phyloP scores from a whole-genome alignment of 441 rosid species.

The Aquilaria agallochum region DNA sequence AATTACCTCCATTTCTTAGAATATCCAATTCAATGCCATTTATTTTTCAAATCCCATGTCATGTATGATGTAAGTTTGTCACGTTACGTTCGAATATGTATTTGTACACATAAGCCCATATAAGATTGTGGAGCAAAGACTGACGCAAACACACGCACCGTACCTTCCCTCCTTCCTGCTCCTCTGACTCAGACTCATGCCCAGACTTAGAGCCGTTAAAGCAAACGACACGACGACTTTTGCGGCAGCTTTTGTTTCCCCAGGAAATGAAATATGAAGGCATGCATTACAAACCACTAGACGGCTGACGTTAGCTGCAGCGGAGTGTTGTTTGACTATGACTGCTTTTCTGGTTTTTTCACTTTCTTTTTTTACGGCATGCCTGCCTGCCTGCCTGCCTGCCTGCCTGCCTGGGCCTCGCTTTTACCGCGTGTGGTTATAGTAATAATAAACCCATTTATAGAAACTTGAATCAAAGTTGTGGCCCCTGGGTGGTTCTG shows the following conservation, averaged over 20 bases:
- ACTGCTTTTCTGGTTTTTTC: conserved; percentile 5
- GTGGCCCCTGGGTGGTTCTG: conserved; percentile 3
- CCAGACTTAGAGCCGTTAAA: conserved; percentile 20
- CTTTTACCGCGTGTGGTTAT: conserved; percentile 2
- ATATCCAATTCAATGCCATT: too few species aligned
- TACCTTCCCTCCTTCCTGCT: not conserved
- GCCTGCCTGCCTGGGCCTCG: not conserved
- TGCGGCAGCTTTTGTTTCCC: conserved; percentile 36
- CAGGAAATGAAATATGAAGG: not conserved
- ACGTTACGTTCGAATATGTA: too few species aligned
- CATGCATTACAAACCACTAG: not conserved
- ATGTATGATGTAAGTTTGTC: too few species aligned
- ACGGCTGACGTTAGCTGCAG: conserved; percentile 20
- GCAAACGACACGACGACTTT: conserved; percentile 39
- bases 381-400: not conserved
- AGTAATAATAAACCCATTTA: not conserved
- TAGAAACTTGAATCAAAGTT: not conserved
- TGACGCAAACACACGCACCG: conserved; percentile 17
- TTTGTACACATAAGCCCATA: not conserved
- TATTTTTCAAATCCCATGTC: too few species aligned
- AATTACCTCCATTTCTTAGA: too few species aligned
- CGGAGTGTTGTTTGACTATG: conserved; percentile 8
- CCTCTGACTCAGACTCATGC: conserved; percentile 12
- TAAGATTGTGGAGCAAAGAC: conserved; percentile 12
- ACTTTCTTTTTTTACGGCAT: not conserved